These are phyloP conservation scores for Neonectria hederae DNA, from an alignment of 2,329 filamentous ascomycete genomes.

Conservation along the genomic window DNA sequence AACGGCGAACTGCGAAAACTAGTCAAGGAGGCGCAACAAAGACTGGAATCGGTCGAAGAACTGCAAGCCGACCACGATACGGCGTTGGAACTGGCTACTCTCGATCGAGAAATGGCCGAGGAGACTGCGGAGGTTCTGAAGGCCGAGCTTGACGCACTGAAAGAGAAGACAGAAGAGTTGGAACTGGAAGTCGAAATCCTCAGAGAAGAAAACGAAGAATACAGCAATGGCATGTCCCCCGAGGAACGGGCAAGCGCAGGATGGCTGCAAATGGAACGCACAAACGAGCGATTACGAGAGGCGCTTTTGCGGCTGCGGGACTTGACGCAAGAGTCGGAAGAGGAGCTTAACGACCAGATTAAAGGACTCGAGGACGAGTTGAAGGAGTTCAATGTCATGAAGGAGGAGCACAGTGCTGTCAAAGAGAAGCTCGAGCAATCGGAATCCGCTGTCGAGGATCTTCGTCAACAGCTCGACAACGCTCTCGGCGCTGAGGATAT, in stretches of 20 bases:
- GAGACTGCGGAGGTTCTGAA: constrained; percentile 87
- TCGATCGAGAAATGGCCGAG: constrained; percentile 97
- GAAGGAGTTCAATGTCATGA: constrained; percentile 71
- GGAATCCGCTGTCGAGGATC: constrained; percentile 81
- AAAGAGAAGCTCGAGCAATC: constrained; percentile 78
- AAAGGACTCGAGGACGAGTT: constrained; percentile 77
- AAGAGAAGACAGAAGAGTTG: constrained; percentile 81
- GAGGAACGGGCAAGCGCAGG: constrained; percentile 88
- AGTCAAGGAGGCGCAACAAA: constrained; percentile 77
- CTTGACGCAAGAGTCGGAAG: constrained; percentile 85
- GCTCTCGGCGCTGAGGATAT: constrained; percentile 90
- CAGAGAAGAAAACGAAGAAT: constrained; percentile 85
- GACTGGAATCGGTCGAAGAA: constrained; percentile 73
- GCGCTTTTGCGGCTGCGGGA: constrained; percentile 87
- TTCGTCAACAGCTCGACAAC: constrained; percentile 90
- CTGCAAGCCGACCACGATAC: constrained; percentile 86
- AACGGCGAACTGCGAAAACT: constrained; percentile 78
- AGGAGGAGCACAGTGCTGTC: constrained; percentile 74
- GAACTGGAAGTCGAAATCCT: constrained; percentile 89
- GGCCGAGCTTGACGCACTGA: constrained; percentile 80
- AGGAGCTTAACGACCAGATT: constrained; percentile 79
- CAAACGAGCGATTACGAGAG: constrained; percentile 87
- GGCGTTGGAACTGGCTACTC: constrained; percentile 82
- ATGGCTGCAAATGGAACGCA: constrained; percentile 91
- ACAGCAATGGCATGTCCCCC: constrained; percentile 83